Evolutionary conservation across 2,329 filamentous ascomycete species (phyloP).

Genomic region (Diatrype stigma): DNA sequence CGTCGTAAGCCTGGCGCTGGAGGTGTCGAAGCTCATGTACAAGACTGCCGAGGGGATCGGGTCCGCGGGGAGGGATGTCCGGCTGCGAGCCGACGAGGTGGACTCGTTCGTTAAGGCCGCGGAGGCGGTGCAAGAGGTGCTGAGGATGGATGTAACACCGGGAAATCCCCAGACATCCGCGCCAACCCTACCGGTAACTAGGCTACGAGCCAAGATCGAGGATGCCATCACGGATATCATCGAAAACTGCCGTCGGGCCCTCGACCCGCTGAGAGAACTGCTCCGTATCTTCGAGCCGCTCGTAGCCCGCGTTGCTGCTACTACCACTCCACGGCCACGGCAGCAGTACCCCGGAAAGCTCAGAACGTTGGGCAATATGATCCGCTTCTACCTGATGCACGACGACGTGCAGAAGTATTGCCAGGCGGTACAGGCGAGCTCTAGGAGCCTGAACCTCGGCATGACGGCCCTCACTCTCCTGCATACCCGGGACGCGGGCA

Average conservation of each 20-base stretch:
- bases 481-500: background rate
- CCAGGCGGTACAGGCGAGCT: background rate
- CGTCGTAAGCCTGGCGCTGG: background rate
- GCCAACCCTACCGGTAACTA: too few relatives aligned
- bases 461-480: background rate
- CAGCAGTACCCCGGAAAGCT: background rate
- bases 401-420: background rate
- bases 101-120: background rate
- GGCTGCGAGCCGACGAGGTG: background rate
- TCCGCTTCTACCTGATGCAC: background rate
- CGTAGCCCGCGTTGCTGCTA: background rate
- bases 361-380: background rate
- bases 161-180: background rate
- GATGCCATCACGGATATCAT: background rate
- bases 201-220: background rate
- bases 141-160: too few relatives aligned
- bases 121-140: background rate
- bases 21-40: background rate
- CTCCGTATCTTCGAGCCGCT: background rate
- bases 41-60: background rate
- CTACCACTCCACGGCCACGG: too few relatives aligned
- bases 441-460: background rate
- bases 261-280: background rate
- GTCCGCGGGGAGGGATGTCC: background rate
- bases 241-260: background rate